Conservation (phyloP, 306 rosid genomes). For the Trifolium pratense region DNA sequence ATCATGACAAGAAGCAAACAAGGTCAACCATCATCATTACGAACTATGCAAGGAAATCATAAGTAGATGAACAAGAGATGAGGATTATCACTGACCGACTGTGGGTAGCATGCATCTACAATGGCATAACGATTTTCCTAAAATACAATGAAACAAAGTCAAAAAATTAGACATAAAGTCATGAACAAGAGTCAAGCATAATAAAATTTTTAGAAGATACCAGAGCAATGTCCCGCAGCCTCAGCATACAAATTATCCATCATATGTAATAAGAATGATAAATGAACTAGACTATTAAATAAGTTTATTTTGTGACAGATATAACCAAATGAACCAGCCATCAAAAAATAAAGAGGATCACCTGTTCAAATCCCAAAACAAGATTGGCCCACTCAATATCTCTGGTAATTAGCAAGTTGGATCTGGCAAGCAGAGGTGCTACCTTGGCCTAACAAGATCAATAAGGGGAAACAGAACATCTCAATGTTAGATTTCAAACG, state of each 20-base stretch:
- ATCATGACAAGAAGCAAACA: constrained; percentile 38
- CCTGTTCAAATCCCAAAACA: constrained; percentile 93
- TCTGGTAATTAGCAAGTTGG: constrained; percentile 89
- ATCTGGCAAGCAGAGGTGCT: constrained; percentile 91
- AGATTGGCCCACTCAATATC: constrained; percentile 99
- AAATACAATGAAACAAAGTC: constrained; percentile 46
- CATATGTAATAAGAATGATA: constrained; percentile 11
- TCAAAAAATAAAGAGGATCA: constrained; percentile 40
- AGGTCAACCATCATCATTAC: constrained; percentile 12
- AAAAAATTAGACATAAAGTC: constrained; percentile 37
- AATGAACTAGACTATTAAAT: constrained; percentile 18
- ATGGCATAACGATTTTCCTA: constrained; percentile 97
- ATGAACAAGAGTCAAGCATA: constrained; percentile 4
- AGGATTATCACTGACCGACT: constrained; percentile 69
- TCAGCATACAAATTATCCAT: constrained; percentile 21
- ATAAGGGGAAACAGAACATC: constrained; percentile 31
- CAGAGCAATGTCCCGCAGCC: constrained; percentile 18
- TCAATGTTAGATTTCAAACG: constrained; percentile 24
- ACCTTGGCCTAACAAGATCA: constrained; percentile 64
- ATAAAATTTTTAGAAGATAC: constrained; percentile 9
- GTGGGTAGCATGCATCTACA: constrained; percentile 92
- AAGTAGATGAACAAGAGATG: constrained; percentile 7
- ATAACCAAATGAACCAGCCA: constrained; percentile 27
- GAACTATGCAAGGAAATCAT: constrained; percentile 14
- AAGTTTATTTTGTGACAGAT: constrained; percentile 14